Base-by-base conservation (phyloP, 352 stramenopile species). In the Pythium biforme region DNA sequence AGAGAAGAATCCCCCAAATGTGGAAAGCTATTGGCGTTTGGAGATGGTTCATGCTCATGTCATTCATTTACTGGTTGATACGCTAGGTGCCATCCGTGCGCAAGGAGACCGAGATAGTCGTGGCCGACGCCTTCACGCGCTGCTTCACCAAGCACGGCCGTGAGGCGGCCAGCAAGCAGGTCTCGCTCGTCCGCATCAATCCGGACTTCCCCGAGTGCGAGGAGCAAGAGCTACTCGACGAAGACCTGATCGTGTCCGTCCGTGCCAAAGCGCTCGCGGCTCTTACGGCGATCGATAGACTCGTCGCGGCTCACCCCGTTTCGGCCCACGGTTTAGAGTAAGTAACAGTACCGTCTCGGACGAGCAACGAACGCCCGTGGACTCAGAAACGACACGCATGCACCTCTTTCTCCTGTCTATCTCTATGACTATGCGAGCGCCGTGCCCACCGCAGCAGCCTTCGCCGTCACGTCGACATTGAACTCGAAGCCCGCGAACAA, bases 71-170 rank as follows among this genome's bases (percentile, higher is more conserved):
- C 15, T 46, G 19, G 2, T 22, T 7, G 12, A 25, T 25, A 52
- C 26, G 11, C 19, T 64, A 93, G 85, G 84, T 95, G 5, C 82
- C 84, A 9, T 93, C 86, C 5, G 86, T 95, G 10, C 82, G 86
- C 10, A 83, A 68, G 52, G 81, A 93, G 54, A 89, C 74, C 11
- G 86, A 95, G 58, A 88, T 90, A 82, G 83, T 95, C 22, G 83
- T 93, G 22, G 72, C 75, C 0, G 86, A 90, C 55, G 70, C 81
- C 6, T 80, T 90, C n/a, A 69, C 79, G 41, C 70, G 75, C 10
- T 94, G 82, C 29, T 64, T 59, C 1, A 33, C 46, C 8, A 55
- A 26, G 15, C 27, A 33, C 23, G 46, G 33, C 22, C 25, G 8
- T 4, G 26, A 40, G 6, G 61, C 59, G 17, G 58, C 55, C 0